Percentiles rank a stretch among this genome's conserved stretches.
phyloP scores from a whole-genome alignment of 306 rosid genomes.

The Cucumis melo region DNA sequence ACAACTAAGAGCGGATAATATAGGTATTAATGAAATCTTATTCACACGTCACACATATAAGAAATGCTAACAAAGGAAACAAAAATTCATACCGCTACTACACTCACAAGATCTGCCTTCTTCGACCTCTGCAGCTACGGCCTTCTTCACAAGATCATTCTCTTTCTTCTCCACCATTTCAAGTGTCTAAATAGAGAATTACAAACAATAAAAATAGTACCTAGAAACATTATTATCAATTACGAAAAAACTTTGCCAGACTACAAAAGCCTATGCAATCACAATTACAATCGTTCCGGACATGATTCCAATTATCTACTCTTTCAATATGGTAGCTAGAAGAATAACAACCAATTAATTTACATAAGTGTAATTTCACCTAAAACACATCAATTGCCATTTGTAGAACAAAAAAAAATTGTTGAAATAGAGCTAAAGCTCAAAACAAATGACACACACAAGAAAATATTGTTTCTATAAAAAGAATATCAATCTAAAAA shows the following conservation, averaged over 20 bases:
- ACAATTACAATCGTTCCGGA: not conserved
- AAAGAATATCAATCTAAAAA: not conserved
- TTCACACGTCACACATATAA: not conserved
- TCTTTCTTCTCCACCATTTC: constrained; percentile 99
- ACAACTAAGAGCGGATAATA: not conserved
- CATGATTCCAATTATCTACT: not conserved
- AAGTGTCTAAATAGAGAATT: constrained; percentile 49
- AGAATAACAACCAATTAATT: too few relatives aligned
- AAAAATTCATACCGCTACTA: not conserved
- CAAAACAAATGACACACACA: not conserved
- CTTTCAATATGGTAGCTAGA: not conserved
- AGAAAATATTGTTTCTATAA: not conserved
- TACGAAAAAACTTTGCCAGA: not conserved
- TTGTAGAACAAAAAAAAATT: not conserved
- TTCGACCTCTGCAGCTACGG: constrained; percentile 69
- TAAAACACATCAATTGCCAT: not conserved
- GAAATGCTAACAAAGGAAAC: not conserved
- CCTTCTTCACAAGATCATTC: constrained; percentile 73
- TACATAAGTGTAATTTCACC: not conserved
- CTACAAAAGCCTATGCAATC: not conserved
- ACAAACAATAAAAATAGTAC: not conserved
- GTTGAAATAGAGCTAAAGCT: not conserved
- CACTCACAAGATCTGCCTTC: constrained; percentile 32
- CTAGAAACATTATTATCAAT: not conserved
- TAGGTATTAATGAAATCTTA: not conserved